Evolutionary conservation across 345 rosid species (phyloP).

Genomic region (rapeseed (Brassica napus)): DNA sequence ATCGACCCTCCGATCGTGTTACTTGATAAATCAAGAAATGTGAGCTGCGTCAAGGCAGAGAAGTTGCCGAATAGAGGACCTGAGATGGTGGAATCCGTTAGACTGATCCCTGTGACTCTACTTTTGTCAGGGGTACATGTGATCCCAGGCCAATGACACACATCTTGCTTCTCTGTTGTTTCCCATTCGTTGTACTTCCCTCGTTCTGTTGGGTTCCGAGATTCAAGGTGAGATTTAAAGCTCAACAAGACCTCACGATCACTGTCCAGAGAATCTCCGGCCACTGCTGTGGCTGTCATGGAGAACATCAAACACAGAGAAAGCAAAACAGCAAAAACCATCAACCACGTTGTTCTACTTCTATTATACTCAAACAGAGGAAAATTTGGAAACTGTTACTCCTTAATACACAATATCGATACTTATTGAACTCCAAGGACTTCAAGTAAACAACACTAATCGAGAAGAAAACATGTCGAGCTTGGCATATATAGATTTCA

Average conservation of each 20-base stretch:
- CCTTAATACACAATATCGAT: neutral
- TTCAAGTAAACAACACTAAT: neutral
- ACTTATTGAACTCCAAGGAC: neutral
- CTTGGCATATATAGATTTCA: neutral
- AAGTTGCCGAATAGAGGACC: neutral
- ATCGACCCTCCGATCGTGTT: neutral
- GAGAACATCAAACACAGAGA: neutral
- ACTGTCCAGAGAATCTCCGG: neutral
- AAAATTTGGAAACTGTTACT: neutral
- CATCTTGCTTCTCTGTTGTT: neutral
- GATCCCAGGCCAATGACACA: neutral
- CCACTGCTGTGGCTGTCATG: neutral
- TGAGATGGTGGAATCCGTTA: neutral
- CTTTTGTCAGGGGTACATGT: neutral
- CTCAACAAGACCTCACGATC: neutral
- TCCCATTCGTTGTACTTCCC: neutral
- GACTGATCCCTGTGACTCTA: neutral
- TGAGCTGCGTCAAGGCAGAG: neutral
- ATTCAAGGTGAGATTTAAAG: neutral
- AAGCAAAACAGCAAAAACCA: neutral
- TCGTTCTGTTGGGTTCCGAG: neutral
- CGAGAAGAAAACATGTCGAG: neutral
- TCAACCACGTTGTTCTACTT: neutral
- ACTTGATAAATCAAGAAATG: neutral
- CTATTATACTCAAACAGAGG: neutral